Percentiles rank a stretch among this genome's conserved stretches.
Evolutionary conservation across 2,329 filamentous ascomycete species (phyloP).

Genomic region (Trichoderma atroviride): DNA sequence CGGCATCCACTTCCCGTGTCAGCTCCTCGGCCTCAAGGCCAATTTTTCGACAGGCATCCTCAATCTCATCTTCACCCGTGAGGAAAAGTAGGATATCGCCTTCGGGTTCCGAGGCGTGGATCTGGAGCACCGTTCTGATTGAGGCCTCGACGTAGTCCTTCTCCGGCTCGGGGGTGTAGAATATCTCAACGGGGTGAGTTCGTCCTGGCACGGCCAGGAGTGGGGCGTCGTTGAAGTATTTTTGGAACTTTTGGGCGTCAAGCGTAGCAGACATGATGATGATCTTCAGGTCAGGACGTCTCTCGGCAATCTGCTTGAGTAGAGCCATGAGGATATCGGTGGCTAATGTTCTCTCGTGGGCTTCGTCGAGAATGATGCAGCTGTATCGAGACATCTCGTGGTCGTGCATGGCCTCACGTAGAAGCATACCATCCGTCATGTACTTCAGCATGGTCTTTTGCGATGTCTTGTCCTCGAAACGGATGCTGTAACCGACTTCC

Average conservation of each 20-base stretch:
- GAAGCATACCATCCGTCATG: constrained; percentile 99
- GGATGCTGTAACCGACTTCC: constrained; percentile 97
- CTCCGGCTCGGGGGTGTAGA: constrained; percentile 96
- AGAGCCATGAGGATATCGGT: constrained; percentile 98
- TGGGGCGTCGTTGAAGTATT: constrained; percentile 93
- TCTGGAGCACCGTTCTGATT: constrained; percentile 91
- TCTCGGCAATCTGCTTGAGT: constrained; percentile 82
- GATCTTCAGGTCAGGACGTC: constrained; percentile 89
- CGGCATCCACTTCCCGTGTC: constrained; percentile 85
- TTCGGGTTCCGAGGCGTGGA: constrained; percentile 88
- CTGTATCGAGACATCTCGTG: constrained; percentile 89
- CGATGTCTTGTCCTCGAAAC: constrained; percentile 94
- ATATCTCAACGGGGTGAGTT: constrained; percentile 96
- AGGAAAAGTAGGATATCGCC: constrained; percentile 94
- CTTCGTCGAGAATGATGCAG: constrained; percentile 97
- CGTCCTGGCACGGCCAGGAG: constrained; percentile 91
- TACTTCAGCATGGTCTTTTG: constrained; percentile 94
- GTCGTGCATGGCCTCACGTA: constrained; percentile 96
- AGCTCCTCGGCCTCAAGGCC: constrained; percentile 88
- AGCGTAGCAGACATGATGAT: constrained; percentile 99
- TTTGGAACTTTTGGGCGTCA: constrained; percentile 96
- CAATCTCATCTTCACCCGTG: constrained; percentile 97
- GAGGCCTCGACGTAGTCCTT: constrained; percentile 96
- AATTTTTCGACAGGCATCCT: constrained; percentile 93
- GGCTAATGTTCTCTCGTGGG: constrained; percentile 94